phyloP scores from a whole-genome alignment of 805 yeast species.

The Zygosaccharomyces siamensis region DNA sequence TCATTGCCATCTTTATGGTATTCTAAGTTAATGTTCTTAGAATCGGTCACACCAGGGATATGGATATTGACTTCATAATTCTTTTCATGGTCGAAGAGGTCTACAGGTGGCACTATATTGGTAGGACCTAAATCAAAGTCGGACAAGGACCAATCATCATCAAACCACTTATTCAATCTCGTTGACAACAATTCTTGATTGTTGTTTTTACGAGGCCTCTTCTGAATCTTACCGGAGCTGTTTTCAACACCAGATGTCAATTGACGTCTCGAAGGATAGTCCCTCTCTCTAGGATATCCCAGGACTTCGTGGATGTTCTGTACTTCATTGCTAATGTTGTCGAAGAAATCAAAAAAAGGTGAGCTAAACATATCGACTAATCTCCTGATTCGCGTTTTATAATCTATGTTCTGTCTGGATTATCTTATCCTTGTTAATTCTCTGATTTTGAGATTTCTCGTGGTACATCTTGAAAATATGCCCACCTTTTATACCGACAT shows the following conservation, averaged over 20 bases:
- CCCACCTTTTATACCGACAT: not conserved
- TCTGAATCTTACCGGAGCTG: constrained; percentile 4
- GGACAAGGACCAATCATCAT: constrained; percentile 28
- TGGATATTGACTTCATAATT: constrained; percentile 41
- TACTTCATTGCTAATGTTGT: constrained; percentile 41
- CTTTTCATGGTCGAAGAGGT: constrained; percentile 42
- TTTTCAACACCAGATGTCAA: constrained; percentile 1
- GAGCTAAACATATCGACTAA: not conserved
- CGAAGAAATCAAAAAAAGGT: constrained; percentile 32
- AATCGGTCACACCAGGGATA: constrained; percentile 44
- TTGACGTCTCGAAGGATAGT: constrained; percentile 22
- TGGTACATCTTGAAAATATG: no score
- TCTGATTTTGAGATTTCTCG: no score
- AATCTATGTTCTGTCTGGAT: not conserved
- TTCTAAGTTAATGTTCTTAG: constrained; percentile 42
- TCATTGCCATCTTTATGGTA: constrained; percentile 43
- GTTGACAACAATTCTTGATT: not conserved
- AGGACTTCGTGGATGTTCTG: constrained; percentile 36
- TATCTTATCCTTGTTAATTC: not conserved
- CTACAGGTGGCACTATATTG: constrained; percentile 42
- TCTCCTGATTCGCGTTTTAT: no score
- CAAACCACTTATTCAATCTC: constrained; percentile 22
- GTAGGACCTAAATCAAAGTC: constrained; percentile 23
- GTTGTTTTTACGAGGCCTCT: not conserved
- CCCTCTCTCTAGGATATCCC: constrained; percentile 27